Evolutionary conservation across 2,329 filamentous ascomycete species (phyloP), one percentile per base, ranked within the genome.

Genomic region (Penicillium sclerotigenum): DNA sequence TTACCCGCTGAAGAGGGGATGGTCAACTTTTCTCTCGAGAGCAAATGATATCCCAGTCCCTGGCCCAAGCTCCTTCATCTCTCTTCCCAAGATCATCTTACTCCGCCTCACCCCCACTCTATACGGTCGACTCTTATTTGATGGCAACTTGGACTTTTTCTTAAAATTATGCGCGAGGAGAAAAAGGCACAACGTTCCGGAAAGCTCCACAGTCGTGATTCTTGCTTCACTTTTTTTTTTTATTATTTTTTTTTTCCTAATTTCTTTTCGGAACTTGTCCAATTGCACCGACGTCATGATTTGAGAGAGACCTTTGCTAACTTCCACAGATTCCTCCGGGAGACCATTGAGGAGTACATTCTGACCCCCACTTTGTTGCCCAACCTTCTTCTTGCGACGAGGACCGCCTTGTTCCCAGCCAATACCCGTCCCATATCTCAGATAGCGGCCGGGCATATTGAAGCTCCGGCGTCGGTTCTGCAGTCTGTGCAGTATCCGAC

Each of bases 321-420:
- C 63, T 62, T 45, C 53, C 47, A 61, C 65, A 79, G 76, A 69
- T 78, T 78, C 61, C 72, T 78, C 52, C 73, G 72, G 61, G 69
- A 77, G 64, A 73, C 70, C 65, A 78, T 77, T 68, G 73, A 88
- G 81, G 75, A 79, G 82, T 76, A 82, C 69, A 71, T 89, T 58
- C 79, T 91, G 59, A 83, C 87, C 75, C 80, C 86, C 64, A 80
- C 81, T 59, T 80, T 83, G 64, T 79, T 91, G 54, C 85, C 89
- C 71, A 79, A 80, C 70, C 74, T 90, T 63, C 72, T 79, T 22
- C 72, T 71, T 52, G 73, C 85, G 63, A 81, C 89, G 67, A 89
- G 94, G 71, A 85, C 83, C 66, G 84, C 89, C 58, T 79, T 97
- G 54, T 97, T 97, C 72, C 93, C 94, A 63, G 88, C 90, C 75